Evolutionary conservation across 257 asterid genomes (phyloP), one percentile per base, ranked within the genome.

Genomic region (Penstemon newberryi): DNA sequence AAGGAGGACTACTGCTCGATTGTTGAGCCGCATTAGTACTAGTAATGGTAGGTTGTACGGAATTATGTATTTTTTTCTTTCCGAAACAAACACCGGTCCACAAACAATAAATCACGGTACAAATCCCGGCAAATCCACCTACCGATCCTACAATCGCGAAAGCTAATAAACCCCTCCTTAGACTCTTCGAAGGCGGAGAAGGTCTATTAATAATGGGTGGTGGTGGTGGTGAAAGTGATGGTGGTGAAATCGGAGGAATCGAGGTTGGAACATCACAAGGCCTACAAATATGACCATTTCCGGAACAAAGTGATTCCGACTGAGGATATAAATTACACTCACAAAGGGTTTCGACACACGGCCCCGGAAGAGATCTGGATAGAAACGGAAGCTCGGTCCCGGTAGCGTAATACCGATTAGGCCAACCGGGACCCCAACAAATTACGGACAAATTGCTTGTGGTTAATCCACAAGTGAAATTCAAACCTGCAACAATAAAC

Each of bases 381-480:
- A 85, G 65, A 33, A 63, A 63, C 0, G 91, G 97, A 25, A 91
- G 86, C 19, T 46, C 70, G 9, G 65, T 7, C 7, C 89, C 89
- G 8, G 87, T 39, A 3, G 79, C 46, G 52, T 69, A 67, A 62
- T 62, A 71, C 45, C 15, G 79, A 62, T 64, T 64, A 46, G 88
- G 82, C 90, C 88, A 88, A 33, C 95, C 95, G 3, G 85, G 81
- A 3, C 97, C 97, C 97, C 96, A 91, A 78, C 97, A 91, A 40
- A 88, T 67, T 15, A 88, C 76, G 0, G 95, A 83, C 44, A 91
- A 84, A 78, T 88, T 84, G 70, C 75, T 74, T 0, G 92, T 79
- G 8, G 71, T 76, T 67, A 91, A 77, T 15, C 97, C 97, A 57
- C 97, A 91, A 38, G 88, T 85, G 73, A 86, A 86, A 84, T 86